Evolutionary conservation across 148 eudicot genomes (phyloP), one percentile per base, ranked within the genome.

Genomic region (Persicaria tinctoria): DNA sequence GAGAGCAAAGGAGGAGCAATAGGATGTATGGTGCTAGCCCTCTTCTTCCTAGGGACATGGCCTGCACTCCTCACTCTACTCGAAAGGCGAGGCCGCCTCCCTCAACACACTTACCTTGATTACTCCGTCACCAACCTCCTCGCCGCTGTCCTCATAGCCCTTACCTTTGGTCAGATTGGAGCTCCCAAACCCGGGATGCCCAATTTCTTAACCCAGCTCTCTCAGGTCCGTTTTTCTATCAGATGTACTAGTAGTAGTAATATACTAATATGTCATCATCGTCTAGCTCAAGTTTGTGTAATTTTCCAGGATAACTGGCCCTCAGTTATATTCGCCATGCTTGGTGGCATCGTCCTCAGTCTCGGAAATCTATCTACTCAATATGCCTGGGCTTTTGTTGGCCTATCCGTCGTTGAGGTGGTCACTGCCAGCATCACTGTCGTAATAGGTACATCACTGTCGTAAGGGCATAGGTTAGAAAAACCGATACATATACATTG

Each of bases 21-120:
- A 83, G 92, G 51, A 51, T 89, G 92, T 48, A 86, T 89, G 92
- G 74, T 89, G 64, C 74, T 86, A 17, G 59, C 92, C 7, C 78
- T 89, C 10, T 45, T 83, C 11, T 86, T 93, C 87, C 80, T 93
- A 71, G 98, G 97, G 12, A 91, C 96, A 76, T 94, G 97, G 97
- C 98, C 98, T 77, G 97, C 97, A 75, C 46, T 91, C 51, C 48
- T 94, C 41, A 88, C 90, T 16, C 85, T 84, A 63, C 81, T 94
- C 8, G 98, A 94, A 76, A 86, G 97, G 56, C 87, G 96, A 17
- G 98, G 97, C 51, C 90, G 98, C 5, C 90, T 94, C 46, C 98
- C 98, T 78, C 98, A 94, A 44, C 98, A 90, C 73, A 91, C 90
- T 73, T 94, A 89, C 68, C 96, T 94, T 68, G 98, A 94, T 82